phyloP scores from a whole-genome alignment of 2,329 filamentous ascomycete genomes.

The Nothomitra cinnamomea region DNA sequence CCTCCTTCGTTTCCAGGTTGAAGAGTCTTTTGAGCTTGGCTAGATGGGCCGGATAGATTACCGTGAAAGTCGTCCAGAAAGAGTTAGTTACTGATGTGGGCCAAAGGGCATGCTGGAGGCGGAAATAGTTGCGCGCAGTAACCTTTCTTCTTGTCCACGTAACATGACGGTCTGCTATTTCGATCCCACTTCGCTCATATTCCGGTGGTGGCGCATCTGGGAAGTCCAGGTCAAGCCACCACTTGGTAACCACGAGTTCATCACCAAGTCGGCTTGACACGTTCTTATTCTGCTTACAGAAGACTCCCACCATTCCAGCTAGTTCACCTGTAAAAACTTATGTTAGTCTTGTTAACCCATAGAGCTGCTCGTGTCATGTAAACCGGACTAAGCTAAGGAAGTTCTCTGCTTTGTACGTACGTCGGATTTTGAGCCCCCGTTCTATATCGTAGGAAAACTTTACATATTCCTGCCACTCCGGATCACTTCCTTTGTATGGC shows the following conservation, averaged over 20 bases:
- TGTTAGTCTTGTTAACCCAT: background rate
- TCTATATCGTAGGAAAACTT: slow-evolving; percentile 26
- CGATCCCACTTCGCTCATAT: slow-evolving; percentile 30
- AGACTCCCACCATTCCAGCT: background rate
- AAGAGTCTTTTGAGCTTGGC: slow-evolving; percentile 21
- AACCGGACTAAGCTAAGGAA: background rate
- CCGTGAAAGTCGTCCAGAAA: background rate
- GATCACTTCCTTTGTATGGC: slow-evolving; percentile 33
- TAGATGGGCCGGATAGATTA: background rate
- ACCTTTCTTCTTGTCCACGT: slow-evolving; percentile 24
- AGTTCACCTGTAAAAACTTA: background rate
- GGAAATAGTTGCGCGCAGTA: slow-evolving; percentile 23
- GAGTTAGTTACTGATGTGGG: slow-evolving; percentile 16
- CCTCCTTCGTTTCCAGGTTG: slow-evolving; percentile 17
- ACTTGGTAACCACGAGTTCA: slow-evolving; percentile 21
- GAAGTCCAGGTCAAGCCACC: slow-evolving; percentile 31
- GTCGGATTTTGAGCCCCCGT: slow-evolving; percentile 23
- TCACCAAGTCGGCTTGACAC: slow-evolving; percentile 7
- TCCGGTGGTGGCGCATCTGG: slow-evolving; percentile 31
- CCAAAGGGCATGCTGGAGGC: slow-evolving; percentile 21
- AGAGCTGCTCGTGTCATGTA: background rate
- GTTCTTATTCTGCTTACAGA: background rate
- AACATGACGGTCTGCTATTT: slow-evolving; percentile 22
- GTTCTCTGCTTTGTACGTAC: slow-evolving; percentile 11
- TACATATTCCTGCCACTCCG: slow-evolving; percentile 34